phyloP scores from a whole-genome alignment of 441 rosid species.

The Pelargonium citronellum region DNA sequence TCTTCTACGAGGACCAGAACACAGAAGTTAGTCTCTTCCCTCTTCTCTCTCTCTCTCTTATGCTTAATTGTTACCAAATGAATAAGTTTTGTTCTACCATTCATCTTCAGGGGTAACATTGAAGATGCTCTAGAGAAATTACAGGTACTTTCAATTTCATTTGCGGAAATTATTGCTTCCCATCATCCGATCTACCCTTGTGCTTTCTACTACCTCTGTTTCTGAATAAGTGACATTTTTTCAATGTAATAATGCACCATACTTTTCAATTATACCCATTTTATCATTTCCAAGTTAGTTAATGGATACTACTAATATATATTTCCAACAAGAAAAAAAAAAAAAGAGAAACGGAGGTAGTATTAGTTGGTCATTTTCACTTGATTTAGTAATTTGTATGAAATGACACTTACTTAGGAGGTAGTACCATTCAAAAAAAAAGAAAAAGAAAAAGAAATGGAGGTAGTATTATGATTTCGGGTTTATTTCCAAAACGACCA shows the following conservation, averaged over 20 bases:
- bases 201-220: not conserved
- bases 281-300: too few relatives aligned
- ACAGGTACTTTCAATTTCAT: constrained; percentile 45
- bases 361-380: too few relatives aligned
- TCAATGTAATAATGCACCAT: not conserved
- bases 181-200: not conserved
- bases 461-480: not conserved
- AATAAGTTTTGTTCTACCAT: constrained; percentile 17
- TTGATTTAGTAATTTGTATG: too few relatives aligned
- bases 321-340: too few relatives aligned
- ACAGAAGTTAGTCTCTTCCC: constrained; percentile 53
- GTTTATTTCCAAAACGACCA: too few relatives aligned
- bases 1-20: constrained; percentile 93
- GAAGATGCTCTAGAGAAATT: constrained; percentile 81
- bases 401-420: too few relatives aligned
- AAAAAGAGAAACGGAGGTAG: too few relatives aligned
- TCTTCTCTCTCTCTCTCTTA: constrained; percentile 7
- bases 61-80: constrained; percentile 11
- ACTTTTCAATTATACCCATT: too few relatives aligned
- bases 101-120: constrained; percentile 70
- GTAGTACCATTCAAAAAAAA: too few relatives aligned
- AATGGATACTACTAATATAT: too few relatives aligned
- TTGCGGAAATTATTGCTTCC: constrained; percentile 1
- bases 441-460: too few relatives aligned
- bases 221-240: too few relatives aligned